These are phyloP conservation scores for Hypoxylon rubiginosum DNA, from an alignment of 2,329 filamentous ascomycete genomes.

Conservation along the genomic window DNA sequence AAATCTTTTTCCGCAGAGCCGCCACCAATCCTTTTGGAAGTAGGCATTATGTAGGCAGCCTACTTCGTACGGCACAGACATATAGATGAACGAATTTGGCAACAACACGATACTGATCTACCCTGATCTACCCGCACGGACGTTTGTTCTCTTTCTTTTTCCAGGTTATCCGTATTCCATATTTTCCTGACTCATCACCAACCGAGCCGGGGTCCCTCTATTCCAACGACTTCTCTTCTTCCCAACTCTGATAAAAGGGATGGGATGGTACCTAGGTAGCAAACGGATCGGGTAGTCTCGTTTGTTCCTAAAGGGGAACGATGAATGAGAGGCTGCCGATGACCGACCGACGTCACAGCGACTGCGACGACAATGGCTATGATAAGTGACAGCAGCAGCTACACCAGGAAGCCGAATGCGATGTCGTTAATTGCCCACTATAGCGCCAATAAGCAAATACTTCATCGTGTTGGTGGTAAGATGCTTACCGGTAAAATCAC, in stretches of 20 bases:
- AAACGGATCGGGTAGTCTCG: constrained; percentile 18
- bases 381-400: constrained; percentile 17
- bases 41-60: not conserved
- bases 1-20: constrained; percentile 44
- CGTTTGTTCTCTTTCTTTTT: constrained; percentile 26
- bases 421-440: constrained; percentile 27
- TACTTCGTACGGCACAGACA: too few species aligned
- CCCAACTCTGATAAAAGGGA: not conserved
- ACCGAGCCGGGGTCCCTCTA: constrained; percentile 7
- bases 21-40: constrained; percentile 21
- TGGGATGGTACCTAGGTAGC: constrained; percentile 5
- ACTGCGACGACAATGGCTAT: constrained; percentile 27
- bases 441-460: not conserved
- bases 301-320: not conserved
- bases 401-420: constrained; percentile 27
- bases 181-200: constrained; percentile 32
- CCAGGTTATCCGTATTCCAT: constrained; percentile 20
- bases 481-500: constrained; percentile 39
- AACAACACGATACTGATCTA: constrained; percentile 33
- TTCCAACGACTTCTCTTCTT: constrained; percentile 25
- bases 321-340: constrained; percentile 5
- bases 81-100: constrained; percentile 12
- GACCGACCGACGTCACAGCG: constrained; percentile 28
- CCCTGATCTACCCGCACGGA: constrained; percentile 34
- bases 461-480: constrained; percentile 35